Evolutionary conservation across 164 flowering plant genomes (phyloP), one percentile per base, ranked within the genome.

Genomic region (Santalum album): DNA sequence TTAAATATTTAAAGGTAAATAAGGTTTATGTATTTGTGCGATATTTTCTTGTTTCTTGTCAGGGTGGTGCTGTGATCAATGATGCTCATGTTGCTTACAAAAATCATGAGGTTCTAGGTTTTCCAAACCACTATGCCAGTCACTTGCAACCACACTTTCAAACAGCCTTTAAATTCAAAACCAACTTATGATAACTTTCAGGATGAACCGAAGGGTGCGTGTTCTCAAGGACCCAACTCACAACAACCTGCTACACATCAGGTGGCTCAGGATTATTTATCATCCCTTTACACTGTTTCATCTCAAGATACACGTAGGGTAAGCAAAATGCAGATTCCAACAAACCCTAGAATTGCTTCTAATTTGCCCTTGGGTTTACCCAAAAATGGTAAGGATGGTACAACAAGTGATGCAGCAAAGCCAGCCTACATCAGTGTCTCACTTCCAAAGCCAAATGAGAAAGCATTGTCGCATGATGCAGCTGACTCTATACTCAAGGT

Each of bases 311-410:
- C 86, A 35, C 73, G 69, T 22, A 72, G 79, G 61, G 79, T 67
- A 58, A 78, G 72, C 83, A 87, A 76, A 65, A 14, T 92, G 67
- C 97, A 92, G 85, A 87, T 92, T 59, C 88, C 82, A 54, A 85
- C 90, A 51, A 92, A 92, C 65, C 97, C 97, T 54, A 85, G 96
- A 82, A 89, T 89, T 68, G 84, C 90, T 64, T 75, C 95, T 53
- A 79, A 70, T 75, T 61, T 89, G 72, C 59, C 80, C 23, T 46
- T 75, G 39, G 78, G 81, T 58, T 48, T 70, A 54, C 67, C 75
- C 48, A 85, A 81, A 69, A 47, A 65, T 4, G 78, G 75, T 18
- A 83, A 80, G 78, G 91, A 78, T 53, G 70, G 55, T 62, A 43
- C 77, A 39, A 58, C 67, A 42, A 58, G 56, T 67, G 65, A 75